Percentiles rank a stretch among this genome's conserved stretches.
phyloP scores from a whole-genome alignment of 106 monocot species.

The Phalaenopsis aphrodite region DNA sequence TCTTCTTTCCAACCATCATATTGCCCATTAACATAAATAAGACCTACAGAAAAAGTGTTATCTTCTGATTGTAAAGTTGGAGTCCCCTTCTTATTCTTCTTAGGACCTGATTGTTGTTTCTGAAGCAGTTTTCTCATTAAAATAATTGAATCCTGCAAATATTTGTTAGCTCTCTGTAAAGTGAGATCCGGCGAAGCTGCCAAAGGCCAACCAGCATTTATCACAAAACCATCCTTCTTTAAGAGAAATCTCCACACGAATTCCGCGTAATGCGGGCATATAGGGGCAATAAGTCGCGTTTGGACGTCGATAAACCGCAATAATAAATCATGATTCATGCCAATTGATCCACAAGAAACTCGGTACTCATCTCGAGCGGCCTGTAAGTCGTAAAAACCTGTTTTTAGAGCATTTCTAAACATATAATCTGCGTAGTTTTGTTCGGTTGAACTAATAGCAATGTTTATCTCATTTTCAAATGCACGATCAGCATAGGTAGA shows the following conservation, averaged over 20 bases:
- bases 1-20: constrained; percentile 87
- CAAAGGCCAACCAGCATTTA: constrained; percentile 70
- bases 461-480: constrained; percentile 77
- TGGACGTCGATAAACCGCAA: constrained; percentile 79
- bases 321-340: constrained; percentile 67
- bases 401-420: constrained; percentile 86
- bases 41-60: constrained; percentile 41
- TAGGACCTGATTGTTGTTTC: constrained; percentile 66
- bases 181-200: constrained; percentile 52
- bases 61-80: constrained; percentile 20
- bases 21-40: constrained; percentile 80
- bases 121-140: constrained; percentile 69
- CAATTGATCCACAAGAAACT: constrained; percentile 67
- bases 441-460: constrained; percentile 47
- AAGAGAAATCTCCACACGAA: constrained; percentile 66
- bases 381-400: constrained; percentile 86
- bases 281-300: constrained; percentile 67
- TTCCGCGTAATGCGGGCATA: constrained; percentile 85
- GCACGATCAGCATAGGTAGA: constrained; percentile 69
- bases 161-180: constrained; percentile 70
- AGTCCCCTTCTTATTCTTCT: constrained; percentile 63
- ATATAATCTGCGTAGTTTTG: constrained; percentile 57
- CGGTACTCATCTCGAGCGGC: constrained; percentile 85
- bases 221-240: constrained; percentile 50
- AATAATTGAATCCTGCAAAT: constrained; percentile 79